Base-by-base conservation (phyloP, 805 yeast genomes). In the Ogataea zsoltii region DNA sequence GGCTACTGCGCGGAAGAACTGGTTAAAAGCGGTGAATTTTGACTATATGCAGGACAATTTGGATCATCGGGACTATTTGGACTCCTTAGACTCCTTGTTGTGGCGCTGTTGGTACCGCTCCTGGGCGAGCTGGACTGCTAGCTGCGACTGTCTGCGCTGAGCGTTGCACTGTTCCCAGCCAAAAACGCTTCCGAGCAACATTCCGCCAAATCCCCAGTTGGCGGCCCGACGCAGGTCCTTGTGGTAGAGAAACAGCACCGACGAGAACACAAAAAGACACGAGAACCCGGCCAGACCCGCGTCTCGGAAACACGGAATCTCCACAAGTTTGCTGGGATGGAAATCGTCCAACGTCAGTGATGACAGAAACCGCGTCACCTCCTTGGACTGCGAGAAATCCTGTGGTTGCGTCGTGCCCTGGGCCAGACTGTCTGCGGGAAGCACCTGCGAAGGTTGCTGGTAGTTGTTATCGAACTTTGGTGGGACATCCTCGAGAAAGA, bases 151-250 rank as follows among this genome's bases (percentile, higher is more conserved):
- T 57, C 83, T 74, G 62, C 96, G 74, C 38, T 80, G 74, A 39
- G 80, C 72, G 47, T 96, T 74, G 64, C 98, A 91, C 66, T 89
- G 96, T 62, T 91, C 97, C 96, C 96, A 91, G 1, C 96, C 88
- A 21, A 87, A 82, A 0, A 87, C 74, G 36, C 88, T 81, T 0
- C 97, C 97, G 16, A 89, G 62, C 45, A 87, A 66, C 52, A 89
- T 79, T 3, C 94, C 96, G 31, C 86, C 85, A 41, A 87, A 72
- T 9, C 84, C 83, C 96, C 97, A 91, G 60, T 91, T 88, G 13
- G 79, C 71, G 1, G 95, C 82, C 49, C 76, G 76, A 9, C 69
- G 62, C 0, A 83, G 74, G 40, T 79, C 78, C 57, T 83, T 83
- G 57, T 82, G 88, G 42, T 82, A 79, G 28, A 84, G 60, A 45